A percentile compares a stretch with the other conserved stretches of the same genome.
Conservation (phyloP, 108 stramenopile genomes). For the Aureococcus anophagefferens region DNA sequence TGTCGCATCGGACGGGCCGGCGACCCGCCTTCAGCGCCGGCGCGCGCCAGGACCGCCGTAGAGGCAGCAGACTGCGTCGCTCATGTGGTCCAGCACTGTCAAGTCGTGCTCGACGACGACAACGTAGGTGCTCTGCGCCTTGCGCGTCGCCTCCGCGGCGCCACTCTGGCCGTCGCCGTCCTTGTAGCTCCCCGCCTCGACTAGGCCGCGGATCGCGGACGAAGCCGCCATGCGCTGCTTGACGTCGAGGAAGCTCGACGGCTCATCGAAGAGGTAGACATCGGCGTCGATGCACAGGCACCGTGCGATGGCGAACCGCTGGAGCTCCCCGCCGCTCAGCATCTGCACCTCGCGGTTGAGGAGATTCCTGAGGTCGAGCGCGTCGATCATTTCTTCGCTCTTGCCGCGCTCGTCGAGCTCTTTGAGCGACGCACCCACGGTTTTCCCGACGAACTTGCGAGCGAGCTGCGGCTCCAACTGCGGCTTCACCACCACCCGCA, state of each 20-base stretch:
- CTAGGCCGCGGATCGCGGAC: constrained; percentile 81
- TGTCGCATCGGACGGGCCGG: background rate
- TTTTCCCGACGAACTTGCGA: constrained; percentile 67
- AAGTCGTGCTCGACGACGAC: constrained; percentile 98
- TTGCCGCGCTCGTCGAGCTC: constrained; percentile 63
- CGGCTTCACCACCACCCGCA: constrained; percentile 97
- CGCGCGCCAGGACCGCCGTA: constrained; percentile 55
- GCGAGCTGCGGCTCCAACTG: constrained; percentile 99
- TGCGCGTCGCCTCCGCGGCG: background rate
- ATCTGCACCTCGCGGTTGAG: constrained; percentile 82
- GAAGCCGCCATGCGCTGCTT: constrained; percentile 95
- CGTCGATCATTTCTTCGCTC: constrained; percentile 45
- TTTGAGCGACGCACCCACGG: constrained; percentile 75
- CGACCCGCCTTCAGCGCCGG: background rate
- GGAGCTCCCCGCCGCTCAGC: constrained; percentile 92
- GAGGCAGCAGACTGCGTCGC: constrained; percentile 94
- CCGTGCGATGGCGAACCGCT: constrained; percentile 91
- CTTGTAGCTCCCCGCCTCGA: no score
- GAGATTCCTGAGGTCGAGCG: constrained; percentile 80
- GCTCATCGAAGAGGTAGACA: constrained; percentile 99
- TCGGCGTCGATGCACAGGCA: constrained; percentile 80
- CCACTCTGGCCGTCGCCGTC: constrained; percentile 39
- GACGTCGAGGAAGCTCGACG: constrained; percentile 94
- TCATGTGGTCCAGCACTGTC: constrained; percentile 95
- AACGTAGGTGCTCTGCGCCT: constrained; percentile 44